These are phyloP conservation scores for Phialophora verrucosa DNA, from an alignment of 2,329 filamentous ascomycete species.

Conservation along the genomic window DNA sequence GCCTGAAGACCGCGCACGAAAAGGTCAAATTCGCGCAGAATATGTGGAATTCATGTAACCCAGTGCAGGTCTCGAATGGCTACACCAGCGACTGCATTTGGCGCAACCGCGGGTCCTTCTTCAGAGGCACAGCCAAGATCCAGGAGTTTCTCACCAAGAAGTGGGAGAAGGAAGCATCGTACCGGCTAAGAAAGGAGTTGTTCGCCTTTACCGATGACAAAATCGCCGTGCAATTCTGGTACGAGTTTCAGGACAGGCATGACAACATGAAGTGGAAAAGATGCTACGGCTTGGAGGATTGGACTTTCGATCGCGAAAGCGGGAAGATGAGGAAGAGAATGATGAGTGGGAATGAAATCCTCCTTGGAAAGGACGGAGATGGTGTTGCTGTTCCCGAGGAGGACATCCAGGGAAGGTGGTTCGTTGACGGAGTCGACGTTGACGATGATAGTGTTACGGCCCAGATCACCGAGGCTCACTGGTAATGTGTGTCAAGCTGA, in stretches of 20 bases:
- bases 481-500: conserved; percentile 11
- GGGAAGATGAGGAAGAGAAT: conserved; percentile 55
- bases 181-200: conserved; percentile 79
- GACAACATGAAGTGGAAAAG: conserved; percentile 76
- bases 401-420: conserved; percentile 50
- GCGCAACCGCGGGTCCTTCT: conserved; percentile 76
- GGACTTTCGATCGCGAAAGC: conserved; percentile 50
- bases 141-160: conserved; percentile 72
- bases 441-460: conserved; percentile 42
- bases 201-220: conserved; percentile 58
- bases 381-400: conserved; percentile 41
- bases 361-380: conserved; percentile 51
- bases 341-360: conserved; percentile 56
- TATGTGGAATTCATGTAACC: conserved; percentile 78
- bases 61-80: conserved; percentile 67
- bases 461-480: conserved; percentile 39
- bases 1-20: conserved; percentile 68
- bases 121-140: conserved; percentile 69
- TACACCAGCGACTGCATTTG: conserved; percentile 80
- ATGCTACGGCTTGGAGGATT: conserved; percentile 74
- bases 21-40: conserved; percentile 88
- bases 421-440: conserved; percentile 51
- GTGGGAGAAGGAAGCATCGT: conserved; percentile 74
- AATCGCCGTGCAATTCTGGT: conserved; percentile 93
- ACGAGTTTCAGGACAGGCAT: conserved; percentile 72